Evolutionary conservation across 306 rosid species (phyloP).

Genomic region (Boehmeria nivea): DNA sequence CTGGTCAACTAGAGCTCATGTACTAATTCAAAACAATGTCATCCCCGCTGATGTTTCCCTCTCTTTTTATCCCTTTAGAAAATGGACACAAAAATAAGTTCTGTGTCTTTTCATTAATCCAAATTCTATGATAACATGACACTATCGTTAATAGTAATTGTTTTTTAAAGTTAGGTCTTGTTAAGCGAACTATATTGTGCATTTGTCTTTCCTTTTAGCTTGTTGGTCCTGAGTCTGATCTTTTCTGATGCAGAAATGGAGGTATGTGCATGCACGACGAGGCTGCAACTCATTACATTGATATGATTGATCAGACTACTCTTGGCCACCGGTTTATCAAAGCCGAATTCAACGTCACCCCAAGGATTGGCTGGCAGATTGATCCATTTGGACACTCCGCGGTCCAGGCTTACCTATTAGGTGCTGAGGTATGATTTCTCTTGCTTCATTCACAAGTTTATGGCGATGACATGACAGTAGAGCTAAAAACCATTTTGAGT

Average conservation of each 20-base stretch:
- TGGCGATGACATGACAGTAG: no score
- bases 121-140: no score
- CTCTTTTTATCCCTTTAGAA: no score
- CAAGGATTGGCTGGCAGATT: conserved; percentile 85
- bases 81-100: no score
- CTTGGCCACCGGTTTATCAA: conserved; percentile 73
- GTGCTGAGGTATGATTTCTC: conserved; percentile 48
- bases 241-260: conserved; percentile 58
- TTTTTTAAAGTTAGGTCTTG: no score
- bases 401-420: conserved; percentile 70
- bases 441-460: no score
- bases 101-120: no score
- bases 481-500: no score
- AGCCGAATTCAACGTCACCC: conserved; percentile 49
- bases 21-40: conserved; percentile 22
- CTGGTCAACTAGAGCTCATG: conserved; percentile 83
- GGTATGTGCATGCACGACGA: conserved; percentile 94
- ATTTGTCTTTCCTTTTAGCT: background rate
- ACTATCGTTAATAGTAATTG: no score
- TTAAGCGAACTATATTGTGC: no score
- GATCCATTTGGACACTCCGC: conserved; percentile 95
- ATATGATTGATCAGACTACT: conserved; percentile 92
- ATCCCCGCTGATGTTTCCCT: no score
- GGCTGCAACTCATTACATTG: conserved; percentile 77
- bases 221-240: background rate